These are phyloP conservation scores for Fusarium nodosum DNA, from an alignment of 2,329 filamentous ascomycete species.

Conservation along the genomic window DNA sequence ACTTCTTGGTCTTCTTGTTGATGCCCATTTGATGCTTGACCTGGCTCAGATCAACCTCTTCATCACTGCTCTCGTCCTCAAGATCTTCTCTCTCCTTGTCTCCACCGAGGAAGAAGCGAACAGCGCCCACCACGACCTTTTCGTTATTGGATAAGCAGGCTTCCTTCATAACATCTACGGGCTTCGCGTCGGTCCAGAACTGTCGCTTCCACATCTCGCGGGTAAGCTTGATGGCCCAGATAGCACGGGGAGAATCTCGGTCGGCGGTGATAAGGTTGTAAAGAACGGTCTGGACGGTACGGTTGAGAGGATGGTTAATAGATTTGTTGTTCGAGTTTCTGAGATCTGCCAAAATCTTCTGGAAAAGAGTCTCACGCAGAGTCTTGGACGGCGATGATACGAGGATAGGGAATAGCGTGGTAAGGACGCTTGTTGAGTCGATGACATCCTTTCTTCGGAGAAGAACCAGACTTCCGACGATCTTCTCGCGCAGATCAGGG, in stretches of 20 bases:
- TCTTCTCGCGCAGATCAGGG: conserved; percentile 89
- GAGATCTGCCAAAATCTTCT: conserved; percentile 91
- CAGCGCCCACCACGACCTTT: conserved; percentile 89
- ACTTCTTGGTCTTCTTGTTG: conserved; percentile 97
- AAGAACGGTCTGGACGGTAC: conserved; percentile 91
- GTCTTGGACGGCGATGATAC: conserved; percentile 93
- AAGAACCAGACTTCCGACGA: conserved; percentile 90
- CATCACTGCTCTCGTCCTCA: conserved; percentile 89
- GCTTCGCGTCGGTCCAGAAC: conserved; percentile 93
- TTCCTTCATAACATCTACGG: conserved; percentile 99
- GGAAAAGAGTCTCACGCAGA: conserved; percentile 84
- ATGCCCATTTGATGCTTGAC: conserved; percentile 88
- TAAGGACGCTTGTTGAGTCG: conserved; percentile 84
- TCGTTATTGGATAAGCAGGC: conserved; percentile 90
- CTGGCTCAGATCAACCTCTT: conserved; percentile 82
- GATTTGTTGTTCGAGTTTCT: conserved; percentile 87
- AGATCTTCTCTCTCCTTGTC: conserved; percentile 96
- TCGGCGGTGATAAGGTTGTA: conserved; percentile 93
- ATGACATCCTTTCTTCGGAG: conserved; percentile 92
- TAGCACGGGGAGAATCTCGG: conserved; percentile 83
- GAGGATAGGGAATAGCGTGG: conserved; percentile 94
- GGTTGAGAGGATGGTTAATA: conserved; percentile 93
- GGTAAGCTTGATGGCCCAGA: conserved; percentile 97
- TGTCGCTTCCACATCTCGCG: conserved; percentile 97
- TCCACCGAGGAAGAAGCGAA: conserved; percentile 94